These are phyloP conservation scores for Fonsecaea pugnacius DNA, from an alignment of 2,329 filamentous ascomycete genomes.

Conservation along the genomic window DNA sequence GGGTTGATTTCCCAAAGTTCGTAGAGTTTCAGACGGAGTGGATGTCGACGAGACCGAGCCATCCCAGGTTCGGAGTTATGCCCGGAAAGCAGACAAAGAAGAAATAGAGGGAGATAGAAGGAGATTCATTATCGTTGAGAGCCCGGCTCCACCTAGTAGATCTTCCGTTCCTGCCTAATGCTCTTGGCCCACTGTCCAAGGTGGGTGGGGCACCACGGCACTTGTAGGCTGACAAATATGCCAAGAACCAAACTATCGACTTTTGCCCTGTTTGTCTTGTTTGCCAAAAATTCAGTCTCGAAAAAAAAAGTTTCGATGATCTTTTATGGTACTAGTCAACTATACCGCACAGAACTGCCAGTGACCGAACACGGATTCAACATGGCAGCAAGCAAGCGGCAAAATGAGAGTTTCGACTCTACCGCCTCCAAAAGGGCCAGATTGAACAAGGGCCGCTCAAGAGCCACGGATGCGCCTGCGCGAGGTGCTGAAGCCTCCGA, in stretches of 20 bases:
- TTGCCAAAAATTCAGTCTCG: background rate
- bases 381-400: conserved; percentile 32
- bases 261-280: background rate
- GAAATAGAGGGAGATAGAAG: too few relatives aligned
- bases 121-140: too few relatives aligned
- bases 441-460: conserved; percentile 6
- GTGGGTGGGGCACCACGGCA: too few relatives aligned
- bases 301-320: background rate
- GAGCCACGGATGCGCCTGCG: background rate
- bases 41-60: too few relatives aligned
- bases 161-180: too few relatives aligned
- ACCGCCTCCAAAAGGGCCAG: conserved; percentile 28
- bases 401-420: conserved; percentile 17
- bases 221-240: background rate
- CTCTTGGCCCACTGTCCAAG: background rate
- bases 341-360: background rate
- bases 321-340: background rate
- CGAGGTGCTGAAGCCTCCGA: conserved; percentile 17
- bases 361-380: conserved; percentile 12
- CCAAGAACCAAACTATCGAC: background rate
- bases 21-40: too few relatives aligned
- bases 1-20: too few relatives aligned
- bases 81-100: too few relatives aligned
- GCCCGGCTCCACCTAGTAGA: too few relatives aligned
- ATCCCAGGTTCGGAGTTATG: too few relatives aligned